Percentiles rank a stretch among this genome's conserved stretches.
Evolutionary conservation across 176 grass and related monocot genomes (phyloP).

Genomic region (Avena sativa): DNA sequence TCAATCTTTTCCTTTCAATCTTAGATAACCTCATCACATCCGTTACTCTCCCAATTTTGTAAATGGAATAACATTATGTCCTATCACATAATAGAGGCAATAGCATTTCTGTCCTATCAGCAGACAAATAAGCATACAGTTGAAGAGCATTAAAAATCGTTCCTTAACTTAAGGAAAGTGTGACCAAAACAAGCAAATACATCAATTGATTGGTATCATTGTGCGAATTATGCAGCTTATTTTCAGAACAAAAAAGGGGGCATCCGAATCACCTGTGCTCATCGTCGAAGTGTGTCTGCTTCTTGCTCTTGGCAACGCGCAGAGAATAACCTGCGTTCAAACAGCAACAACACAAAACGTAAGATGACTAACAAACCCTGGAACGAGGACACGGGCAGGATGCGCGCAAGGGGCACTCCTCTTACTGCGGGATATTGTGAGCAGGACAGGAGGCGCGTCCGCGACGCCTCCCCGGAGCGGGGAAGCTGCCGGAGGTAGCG

Average conservation of each 20-base stretch:
- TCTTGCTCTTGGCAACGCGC: conserved; percentile 83
- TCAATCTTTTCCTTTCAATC: conserved; percentile 32
- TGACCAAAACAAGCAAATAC: neutral
- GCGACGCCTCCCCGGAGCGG: conserved; percentile 17
- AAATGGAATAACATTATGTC: neutral
- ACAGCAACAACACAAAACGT: conserved; percentile 23
- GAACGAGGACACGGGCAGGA: neutral
- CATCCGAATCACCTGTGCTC: conserved; percentile 65
- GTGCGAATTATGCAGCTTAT: neutral
- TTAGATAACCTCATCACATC: neutral
- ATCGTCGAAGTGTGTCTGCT: conserved; percentile 72
- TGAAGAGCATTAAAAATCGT: neutral
- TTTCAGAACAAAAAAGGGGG: neutral
- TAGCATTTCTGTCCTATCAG: conserved; percentile 5
- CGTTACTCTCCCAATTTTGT: neutral
- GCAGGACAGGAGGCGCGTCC: conserved; percentile 41
- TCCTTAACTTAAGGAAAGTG: conserved; percentile 6
- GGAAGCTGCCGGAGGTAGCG: conserved; percentile 26
- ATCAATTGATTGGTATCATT: conserved; percentile 6
- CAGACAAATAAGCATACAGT: no score
- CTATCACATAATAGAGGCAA: conserved; percentile 20
- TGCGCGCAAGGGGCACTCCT: neutral
- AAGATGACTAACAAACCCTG: neutral
- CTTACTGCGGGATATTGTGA: conserved; percentile 53
- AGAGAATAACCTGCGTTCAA: conserved; percentile 81